phyloP scores from a whole-genome alignment of 2,329 filamentous ascomycete species.

The Triangularia setosa region DNA sequence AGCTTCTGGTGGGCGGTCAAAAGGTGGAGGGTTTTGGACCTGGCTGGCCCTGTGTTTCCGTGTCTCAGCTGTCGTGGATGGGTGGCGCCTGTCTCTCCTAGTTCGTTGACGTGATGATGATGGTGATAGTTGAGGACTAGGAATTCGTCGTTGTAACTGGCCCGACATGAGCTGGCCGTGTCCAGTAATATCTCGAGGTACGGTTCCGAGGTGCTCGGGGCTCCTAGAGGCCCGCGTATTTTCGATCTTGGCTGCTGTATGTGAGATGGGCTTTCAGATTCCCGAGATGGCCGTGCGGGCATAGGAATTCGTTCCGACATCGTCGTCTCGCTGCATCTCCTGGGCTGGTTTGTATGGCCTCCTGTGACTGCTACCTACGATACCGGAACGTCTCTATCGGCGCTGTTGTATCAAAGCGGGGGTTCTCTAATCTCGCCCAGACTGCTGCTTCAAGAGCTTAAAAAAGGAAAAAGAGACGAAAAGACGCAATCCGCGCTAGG shows the following conservation, averaged over 20 bases:
- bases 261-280: background rate
- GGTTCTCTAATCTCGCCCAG: background rate
- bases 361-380: background rate
- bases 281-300: background rate
- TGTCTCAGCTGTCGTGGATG: background rate
- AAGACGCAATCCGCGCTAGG: constrained; percentile 1
- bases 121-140: background rate
- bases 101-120: background rate
- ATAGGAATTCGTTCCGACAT: background rate
- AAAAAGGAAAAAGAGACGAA: background rate
- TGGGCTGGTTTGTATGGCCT: background rate
- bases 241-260: background rate
- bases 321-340: background rate
- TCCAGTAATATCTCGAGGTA: background rate
- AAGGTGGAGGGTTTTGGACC: background rate
- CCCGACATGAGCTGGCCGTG: background rate
- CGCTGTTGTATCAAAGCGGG: background rate
- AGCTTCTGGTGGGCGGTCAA: background rate
- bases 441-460: background rate
- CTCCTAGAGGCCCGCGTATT: background rate
- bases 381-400: background rate
- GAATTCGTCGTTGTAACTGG: background rate
- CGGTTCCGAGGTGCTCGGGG: background rate
- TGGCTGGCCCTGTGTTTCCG: background rate
- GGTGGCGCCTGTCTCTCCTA: background rate